Base-by-base conservation (phyloP, 2,329 filamentous ascomycete species). In the Venturia pyrina region DNA sequence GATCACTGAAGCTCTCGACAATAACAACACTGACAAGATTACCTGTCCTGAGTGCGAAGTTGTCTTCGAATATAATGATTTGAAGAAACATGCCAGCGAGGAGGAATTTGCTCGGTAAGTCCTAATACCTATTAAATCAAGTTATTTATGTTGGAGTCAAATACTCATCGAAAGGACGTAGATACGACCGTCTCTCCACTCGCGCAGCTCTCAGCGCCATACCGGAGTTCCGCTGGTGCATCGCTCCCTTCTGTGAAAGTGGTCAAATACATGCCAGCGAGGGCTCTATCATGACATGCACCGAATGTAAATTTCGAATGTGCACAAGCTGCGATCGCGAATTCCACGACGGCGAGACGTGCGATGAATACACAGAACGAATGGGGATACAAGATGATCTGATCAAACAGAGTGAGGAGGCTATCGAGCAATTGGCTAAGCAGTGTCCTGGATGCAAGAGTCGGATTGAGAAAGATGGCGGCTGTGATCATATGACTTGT, bases 401-500 rank as follows among this genome's bases (percentile, higher is more conserved):
- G 17, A 53, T 28, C 21, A 53, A 64, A 15, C 40, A 41, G 15
- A 56, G 40, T 17, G 62, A 64, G 28, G 62, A 40, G n/a, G 41
- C 32, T 21, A 32, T 64, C 46, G 46, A 15, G 3, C 24, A 21
- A n/a, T 40, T 50, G 6, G 32, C 41, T 3, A 53, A 50, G 34
- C 15, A 64, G 48, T 64, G 63, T 43, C 63, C 63, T 4, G 46
- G 46, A 21, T 64, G 46, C 24, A 46, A 64, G 46, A 53, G 6
- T n/a, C 41, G 37, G 17, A 50, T 64, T 11, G 37, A 64, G 48
- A 64, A 59, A 41, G 32, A 56, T 11, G 48, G 46, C 15, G 63
- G 63, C 7, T 64, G 63, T 46, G 63, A 64, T 37, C 63, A 64
- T 41, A 64, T 66, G 46, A 64, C 48, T 56, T 64, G 63, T 64